Evolutionary conservation across 768 basidiomycete genomes (phyloP), one percentile per base, ranked within the genome.

Genomic region (Tephrocybe sp.): DNA sequence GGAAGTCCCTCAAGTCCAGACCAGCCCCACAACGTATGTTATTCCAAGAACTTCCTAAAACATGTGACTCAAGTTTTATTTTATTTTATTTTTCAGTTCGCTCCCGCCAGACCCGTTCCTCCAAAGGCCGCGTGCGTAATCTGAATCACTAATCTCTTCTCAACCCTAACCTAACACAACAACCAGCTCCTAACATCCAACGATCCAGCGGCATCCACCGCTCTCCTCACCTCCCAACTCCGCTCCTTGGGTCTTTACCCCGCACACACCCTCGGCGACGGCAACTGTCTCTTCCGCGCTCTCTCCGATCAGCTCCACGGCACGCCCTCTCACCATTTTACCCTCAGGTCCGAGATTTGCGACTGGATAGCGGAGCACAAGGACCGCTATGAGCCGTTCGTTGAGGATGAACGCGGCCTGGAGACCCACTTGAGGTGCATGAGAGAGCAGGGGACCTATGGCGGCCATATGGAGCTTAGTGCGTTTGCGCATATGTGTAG

Each of bases 201-300:
- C 15, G 48, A 50, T 44, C 54, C 59, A 15, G 60, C 55, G 4
- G 46, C 45, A 18, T 53, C 48, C 37, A 56, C 48, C 26, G 58
- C 56, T 8, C 78, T 76, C 43, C 83, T 95, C 55, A 81, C 75
- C 5, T 72, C 76, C 46, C 90, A 94, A 69, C 82, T 96, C 31
- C 80, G 82, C 41, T 75, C 82, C 5, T 71, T 92, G 44, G 91
- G 92, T 2, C 75, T 95, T 8, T 95, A 95, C 64, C 87, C 92
- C n/a, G 89, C 89, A 3, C 76, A 83, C 55, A 95, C 89, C 15
- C 67, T 91, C 35, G 92, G 91, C 43, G 89, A 96, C 67, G 93
- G 94, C 39, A 96, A 95, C 70, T 97, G 93, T 68, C 81, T 97
- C 55, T 97, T 95, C 69, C 86, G 92, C 38, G 91, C 93, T 0